These are phyloP conservation scores for Ananas comosus DNA, from an alignment of 176 grass and related monocot species.

Conservation along the genomic window DNA sequence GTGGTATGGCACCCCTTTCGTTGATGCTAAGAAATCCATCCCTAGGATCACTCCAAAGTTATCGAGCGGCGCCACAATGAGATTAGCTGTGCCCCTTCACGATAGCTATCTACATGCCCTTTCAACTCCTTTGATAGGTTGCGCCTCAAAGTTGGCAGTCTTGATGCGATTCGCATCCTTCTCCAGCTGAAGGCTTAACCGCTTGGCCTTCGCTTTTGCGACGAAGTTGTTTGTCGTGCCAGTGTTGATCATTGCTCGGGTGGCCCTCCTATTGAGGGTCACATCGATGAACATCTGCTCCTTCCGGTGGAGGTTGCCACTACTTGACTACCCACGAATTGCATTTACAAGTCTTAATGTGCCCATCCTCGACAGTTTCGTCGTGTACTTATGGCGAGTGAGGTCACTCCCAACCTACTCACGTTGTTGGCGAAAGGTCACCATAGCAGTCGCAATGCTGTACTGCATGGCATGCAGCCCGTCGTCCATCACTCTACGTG, in stretches of 20 bases:
- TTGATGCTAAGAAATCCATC: not conserved
- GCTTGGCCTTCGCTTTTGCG: not conserved
- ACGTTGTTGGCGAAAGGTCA: too few species aligned
- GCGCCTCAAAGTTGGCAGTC: not conserved
- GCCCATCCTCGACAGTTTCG: too few species aligned
- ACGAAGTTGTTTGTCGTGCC: not conserved
- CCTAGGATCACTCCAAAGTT: not conserved
- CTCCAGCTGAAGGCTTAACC: not conserved
- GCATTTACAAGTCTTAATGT: too few species aligned
- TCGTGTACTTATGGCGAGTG: too few species aligned
- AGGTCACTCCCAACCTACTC: too few species aligned
- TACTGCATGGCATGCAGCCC: too few species aligned
- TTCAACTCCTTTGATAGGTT: not conserved
- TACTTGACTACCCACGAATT: too few species aligned
- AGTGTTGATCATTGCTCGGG: not conserved
- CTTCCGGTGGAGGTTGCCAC: not conserved
- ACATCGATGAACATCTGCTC: not conserved
- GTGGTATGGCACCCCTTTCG: not conserved
- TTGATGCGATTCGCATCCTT: not conserved
- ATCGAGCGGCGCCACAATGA: not conserved
- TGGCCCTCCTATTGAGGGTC: not conserved
- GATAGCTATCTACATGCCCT: not conserved
- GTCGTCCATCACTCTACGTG: too few species aligned
- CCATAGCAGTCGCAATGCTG: too few species aligned
- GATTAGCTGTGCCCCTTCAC: not conserved